These are phyloP conservation scores for Annona squamosa DNA, from an alignment of 164 flowering plant species.

Conservation along the genomic window DNA sequence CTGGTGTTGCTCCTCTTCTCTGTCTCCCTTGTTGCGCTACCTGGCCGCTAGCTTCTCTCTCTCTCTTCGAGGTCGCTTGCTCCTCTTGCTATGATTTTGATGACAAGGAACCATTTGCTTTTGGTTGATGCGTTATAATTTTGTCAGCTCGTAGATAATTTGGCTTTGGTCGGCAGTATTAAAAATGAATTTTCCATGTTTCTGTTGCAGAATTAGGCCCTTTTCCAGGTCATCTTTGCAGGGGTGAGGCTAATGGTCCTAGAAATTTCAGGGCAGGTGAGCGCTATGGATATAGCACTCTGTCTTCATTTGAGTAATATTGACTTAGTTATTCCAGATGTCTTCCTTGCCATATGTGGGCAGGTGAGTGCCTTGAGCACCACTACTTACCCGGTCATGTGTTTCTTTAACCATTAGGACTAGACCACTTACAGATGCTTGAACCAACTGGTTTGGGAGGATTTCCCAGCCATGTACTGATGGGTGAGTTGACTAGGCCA, in stretches of 20 bases:
- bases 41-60: too few species aligned
- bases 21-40: too few species aligned
- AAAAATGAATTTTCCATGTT: slow-evolving; percentile 39
- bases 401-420: slow-evolving; percentile 11
- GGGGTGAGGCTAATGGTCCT: slow-evolving; percentile 54
- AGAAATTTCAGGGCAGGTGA: slow-evolving; percentile 34
- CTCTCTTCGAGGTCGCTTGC: too few species aligned
- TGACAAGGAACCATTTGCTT: slow-evolving; percentile 40
- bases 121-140: slow-evolving; percentile 39
- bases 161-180: slow-evolving; percentile 22
- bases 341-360: too few species aligned
- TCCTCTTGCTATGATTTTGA: too few species aligned
- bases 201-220: slow-evolving; percentile 6
- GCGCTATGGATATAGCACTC: slow-evolving; percentile 12
- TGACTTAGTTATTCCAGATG: slow-evolving; percentile 14
- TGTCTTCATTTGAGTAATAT: slow-evolving; percentile 29
- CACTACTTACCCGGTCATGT: slow-evolving; percentile 30
- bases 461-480: slow-evolving; percentile 14
- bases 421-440: slow-evolving; percentile 3
- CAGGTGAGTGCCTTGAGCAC: slow-evolving; percentile 40
- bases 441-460: slow-evolving; percentile 9
- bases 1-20: too few species aligned
- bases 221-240: slow-evolving; percentile 32
- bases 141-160: slow-evolving; percentile 25
- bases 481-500: slow-evolving; percentile 14